Base-by-base conservation (phyloP, 2,329 filamentous ascomycete genomes). In the Chaetomiaceae sp. region DNA sequence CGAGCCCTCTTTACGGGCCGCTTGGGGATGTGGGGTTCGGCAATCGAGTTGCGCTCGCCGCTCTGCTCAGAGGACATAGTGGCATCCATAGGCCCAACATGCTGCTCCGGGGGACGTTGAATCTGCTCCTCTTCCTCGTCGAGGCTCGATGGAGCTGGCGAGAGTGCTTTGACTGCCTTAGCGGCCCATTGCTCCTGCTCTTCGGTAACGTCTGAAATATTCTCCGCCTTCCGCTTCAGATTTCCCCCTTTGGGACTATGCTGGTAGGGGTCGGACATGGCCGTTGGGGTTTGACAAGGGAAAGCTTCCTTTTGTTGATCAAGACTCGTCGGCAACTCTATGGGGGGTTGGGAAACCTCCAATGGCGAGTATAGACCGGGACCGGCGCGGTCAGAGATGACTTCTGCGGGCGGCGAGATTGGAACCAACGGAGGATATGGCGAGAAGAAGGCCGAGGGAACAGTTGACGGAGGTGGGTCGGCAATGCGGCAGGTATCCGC, bases 191-290 rank as follows among this genome's bases (percentile, higher is more conserved):
- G 30, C 37, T 61, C 49, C 36, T 67, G 58, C 14, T 58, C 56
- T 1, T 48, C 40, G 5, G 52, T 61, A 2, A 56, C 27, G 2
- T 54, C 44, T 0, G 65, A 66, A 4, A 70, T 69, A 2, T 65
- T 63, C 2, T 62, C 63, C 0, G 65, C 64, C 56, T 70, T 71
- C 14, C 68, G 63, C 59, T 71, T 71, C 37, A 38, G 37, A 18
- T 51, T 52, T 13, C 32, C 29, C 4, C 29, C 29, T 6, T 42
- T 32, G 18, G 51, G 33, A 9, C 13, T 29, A 21, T 30, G 29
- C 25, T 54, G 49, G 18, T 27, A 37, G 16, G 42, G 40, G 14
- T 64, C 56, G 5, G 55, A 46, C 7, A 63, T 63, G 16, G 54
- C 58, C 2, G 62, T 36, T 30, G 55, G 44, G 10, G 58, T 61